Evolutionary conservation across 805 yeast species (phyloP), one percentile per base, ranked within the genome.

Genomic region (Ogataea henricii): DNA sequence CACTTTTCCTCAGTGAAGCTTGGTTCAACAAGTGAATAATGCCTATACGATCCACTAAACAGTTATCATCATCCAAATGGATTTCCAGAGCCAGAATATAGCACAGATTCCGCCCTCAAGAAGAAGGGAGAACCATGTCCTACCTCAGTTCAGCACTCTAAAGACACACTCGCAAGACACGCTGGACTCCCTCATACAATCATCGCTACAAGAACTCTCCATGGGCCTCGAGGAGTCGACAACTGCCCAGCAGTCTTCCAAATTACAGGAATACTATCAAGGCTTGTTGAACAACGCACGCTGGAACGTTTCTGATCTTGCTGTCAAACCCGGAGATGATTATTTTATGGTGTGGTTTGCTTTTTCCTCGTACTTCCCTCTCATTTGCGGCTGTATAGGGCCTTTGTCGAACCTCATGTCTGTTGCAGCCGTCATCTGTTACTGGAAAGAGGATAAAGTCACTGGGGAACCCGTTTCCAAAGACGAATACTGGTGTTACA

Each of bases 361-460:
- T 12, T 65, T 84, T 0, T 82, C 91, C 3, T 76, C 85, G 2
- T 82, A 83, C 55, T 76, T 88, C 53, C 96, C 96, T 0, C 74
- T 89, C 21, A 62, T 85, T 6, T 82, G 91, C 1, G 89, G 92
- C 4, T 86, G 92, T 55, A 58, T 83, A 30, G 95, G 94, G 0
- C 96, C 96, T 0, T 57, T 89, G 22, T 83, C 92, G 6, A 87
- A 87, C 56, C 77, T 87, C 74, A 74, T 82, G 35, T 85, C 92
- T 0, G 71, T 87, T 4, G 82, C 86, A 1, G 88, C 91, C 5
- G 72, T 87, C 13, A 81, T 83, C 0, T 83, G 85, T 47, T 72
- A 76, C 40, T 89, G 96, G 96, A 60, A 54, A 3, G 53, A 52
- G 3, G 51, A 57, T n/a, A 65, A 67, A 0, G 35, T 49, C 0